Percentiles rank a stretch among this genome's conserved stretches.
Conservation (phyloP, 768 basidiomycete species). For the Daedaleopsis nitida region DNA sequence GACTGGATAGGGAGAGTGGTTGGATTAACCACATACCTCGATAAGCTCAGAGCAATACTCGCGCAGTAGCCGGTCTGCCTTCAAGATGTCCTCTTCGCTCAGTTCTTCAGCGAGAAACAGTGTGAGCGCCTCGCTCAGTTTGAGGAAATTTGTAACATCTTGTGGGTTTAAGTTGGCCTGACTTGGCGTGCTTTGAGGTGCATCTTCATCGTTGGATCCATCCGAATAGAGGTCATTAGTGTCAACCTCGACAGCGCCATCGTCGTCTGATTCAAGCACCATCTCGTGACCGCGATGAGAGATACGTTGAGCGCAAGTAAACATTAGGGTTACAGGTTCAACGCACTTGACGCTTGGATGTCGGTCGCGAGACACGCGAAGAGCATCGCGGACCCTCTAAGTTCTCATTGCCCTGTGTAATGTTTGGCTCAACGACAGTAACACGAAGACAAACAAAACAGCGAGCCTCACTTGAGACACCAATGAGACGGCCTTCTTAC, state of each 20-base stretch:
- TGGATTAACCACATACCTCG: too few species aligned
- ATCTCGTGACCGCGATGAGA: not conserved
- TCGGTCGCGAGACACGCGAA: not conserved
- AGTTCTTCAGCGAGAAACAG: slow-evolving; percentile 13
- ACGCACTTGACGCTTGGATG: too few species aligned
- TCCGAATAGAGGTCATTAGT: not conserved
- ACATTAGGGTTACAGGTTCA: too few species aligned
- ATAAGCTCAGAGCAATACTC: slow-evolving; percentile 27
- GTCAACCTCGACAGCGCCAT: not conserved
- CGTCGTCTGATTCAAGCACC: slow-evolving; percentile 7
- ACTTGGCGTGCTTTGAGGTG: not conserved
- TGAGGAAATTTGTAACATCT: slow-evolving; percentile 7
- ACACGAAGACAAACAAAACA: too few species aligned
- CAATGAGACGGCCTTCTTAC: too few species aligned
- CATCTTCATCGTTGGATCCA: not conserved
- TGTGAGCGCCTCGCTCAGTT: slow-evolving; percentile 8
- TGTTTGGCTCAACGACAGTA: too few species aligned
- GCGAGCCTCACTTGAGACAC: too few species aligned
- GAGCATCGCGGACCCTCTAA: not conserved
- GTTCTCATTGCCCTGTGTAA: too few species aligned
- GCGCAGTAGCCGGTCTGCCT: slow-evolving; percentile 21
- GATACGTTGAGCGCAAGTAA: too few species aligned
- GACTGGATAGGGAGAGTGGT: too few species aligned
- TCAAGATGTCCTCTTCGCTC: not conserved
- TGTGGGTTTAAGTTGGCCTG: not conserved